Evolutionary conservation across 345 rosid species (phyloP).

Genomic region (Barbarea vulgaris): DNA sequence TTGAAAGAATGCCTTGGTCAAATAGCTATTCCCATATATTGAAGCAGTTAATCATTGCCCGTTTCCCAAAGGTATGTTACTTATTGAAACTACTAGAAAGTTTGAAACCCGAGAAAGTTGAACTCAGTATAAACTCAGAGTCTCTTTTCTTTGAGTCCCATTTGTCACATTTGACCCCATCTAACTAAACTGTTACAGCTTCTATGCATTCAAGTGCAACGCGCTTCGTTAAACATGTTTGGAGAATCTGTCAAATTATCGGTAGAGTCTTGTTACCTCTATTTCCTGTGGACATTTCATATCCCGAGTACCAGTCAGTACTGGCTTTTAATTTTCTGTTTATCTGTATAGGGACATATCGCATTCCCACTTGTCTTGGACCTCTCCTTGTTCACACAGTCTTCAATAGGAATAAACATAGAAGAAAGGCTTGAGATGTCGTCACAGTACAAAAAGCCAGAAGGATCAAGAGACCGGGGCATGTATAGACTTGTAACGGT

Average conservation of each 20-base stretch:
- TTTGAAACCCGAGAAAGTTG: background rate
- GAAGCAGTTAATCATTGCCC: slow-evolving; percentile 67
- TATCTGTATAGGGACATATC: slow-evolving; percentile 25
- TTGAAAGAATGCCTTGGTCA: slow-evolving; percentile 69
- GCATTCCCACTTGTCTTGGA: slow-evolving; percentile 34
- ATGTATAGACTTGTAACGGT: slow-evolving; percentile 67
- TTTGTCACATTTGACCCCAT: slow-evolving; percentile 1
- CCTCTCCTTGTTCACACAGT: slow-evolving; percentile 26
- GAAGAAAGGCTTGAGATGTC: slow-evolving; percentile 17
- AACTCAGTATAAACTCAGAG: background rate
- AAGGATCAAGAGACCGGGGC: slow-evolving; percentile 20
- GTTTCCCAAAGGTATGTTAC: slow-evolving; percentile 65
- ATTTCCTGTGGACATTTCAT: background rate
- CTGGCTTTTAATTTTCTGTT: background rate
- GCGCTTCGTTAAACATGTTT: slow-evolving; percentile 57
- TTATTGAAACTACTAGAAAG: background rate
- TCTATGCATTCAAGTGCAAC: slow-evolving; percentile 81
- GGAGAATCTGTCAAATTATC: slow-evolving; percentile 73
- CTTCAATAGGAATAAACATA: slow-evolving; percentile 35
- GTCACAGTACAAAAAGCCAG: slow-evolving; percentile 28
- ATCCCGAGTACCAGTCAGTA: background rate
- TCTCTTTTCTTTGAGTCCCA: background rate
- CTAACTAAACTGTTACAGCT: slow-evolving; percentile 55
- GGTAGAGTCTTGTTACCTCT: slow-evolving; percentile 44
- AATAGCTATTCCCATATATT: slow-evolving; percentile 57